These are phyloP conservation scores for Rhizophora mangle DNA, from an alignment of 345 rosid species.

Conservation along the genomic window DNA sequence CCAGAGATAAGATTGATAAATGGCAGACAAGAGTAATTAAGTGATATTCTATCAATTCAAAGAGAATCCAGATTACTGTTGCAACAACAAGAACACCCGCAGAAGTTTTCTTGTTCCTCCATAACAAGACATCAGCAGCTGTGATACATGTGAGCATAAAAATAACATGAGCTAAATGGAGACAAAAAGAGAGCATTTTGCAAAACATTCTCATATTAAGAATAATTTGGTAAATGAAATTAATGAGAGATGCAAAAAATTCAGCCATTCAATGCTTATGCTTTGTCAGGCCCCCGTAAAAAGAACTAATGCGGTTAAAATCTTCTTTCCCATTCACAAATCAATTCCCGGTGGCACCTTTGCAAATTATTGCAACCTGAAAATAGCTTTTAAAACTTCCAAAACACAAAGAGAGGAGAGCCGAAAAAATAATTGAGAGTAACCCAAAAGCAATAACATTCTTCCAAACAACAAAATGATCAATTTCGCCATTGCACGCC, in stretches of 20 bases:
- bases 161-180: neutral
- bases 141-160: neutral
- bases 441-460: no score
- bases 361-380: no score
- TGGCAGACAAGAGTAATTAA: conserved; percentile 30
- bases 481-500: no score
- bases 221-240: neutral
- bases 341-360: no score
- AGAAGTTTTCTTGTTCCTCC: conserved; percentile 33
- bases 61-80: conserved; percentile 25
- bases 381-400: no score
- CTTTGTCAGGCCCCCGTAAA: no score
- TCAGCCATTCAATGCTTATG: neutral
- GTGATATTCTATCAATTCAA: conserved; percentile 27
- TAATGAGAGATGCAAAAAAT: neutral
- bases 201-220: neutral
- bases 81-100: conserved; percentile 23
- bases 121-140: conserved; percentile 32
- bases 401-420: no score
- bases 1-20: conserved; percentile 15
- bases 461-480: no score
- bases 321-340: no score
- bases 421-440: no score
- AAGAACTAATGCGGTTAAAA: no score
- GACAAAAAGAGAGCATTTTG: neutral